These are phyloP conservation scores for Fusarium proliferatum DNA, from an alignment of 2,329 filamentous ascomycete species.

Conservation along the genomic window DNA sequence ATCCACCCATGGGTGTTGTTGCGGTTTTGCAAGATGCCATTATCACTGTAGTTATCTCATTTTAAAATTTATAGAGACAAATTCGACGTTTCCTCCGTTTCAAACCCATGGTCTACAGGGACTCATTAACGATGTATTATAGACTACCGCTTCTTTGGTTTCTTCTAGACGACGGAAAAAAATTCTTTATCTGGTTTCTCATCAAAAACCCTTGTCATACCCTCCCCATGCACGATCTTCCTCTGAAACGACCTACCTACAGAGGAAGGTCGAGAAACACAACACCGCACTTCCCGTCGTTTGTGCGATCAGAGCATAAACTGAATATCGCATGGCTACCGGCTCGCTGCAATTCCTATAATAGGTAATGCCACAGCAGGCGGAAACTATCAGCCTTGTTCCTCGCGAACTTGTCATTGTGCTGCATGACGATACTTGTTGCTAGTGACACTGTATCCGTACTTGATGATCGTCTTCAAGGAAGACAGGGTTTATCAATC, in stretches of 20 bases:
- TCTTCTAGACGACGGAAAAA: conserved; percentile 9
- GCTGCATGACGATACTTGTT: not conserved
- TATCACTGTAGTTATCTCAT: conserved; percentile 3
- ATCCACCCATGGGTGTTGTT: not conserved
- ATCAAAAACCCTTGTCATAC: conserved; percentile 15
- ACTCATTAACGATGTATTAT: not conserved
- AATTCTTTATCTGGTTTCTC: not conserved
- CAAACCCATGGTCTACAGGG: conserved; percentile 1
- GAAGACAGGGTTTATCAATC: conserved; percentile 4
- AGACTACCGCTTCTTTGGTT: not conserved
- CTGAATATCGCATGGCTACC: conserved; percentile 25
- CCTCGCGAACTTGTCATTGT: not conserved
- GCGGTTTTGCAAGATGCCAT: not conserved
- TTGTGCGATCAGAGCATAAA: conserved; percentile 20
- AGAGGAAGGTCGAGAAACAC: conserved; percentile 27
- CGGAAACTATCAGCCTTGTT: conserved; percentile 30
- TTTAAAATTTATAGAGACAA: conserved; percentile 5
- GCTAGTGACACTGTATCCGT: conserved; percentile 15
- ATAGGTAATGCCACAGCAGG: conserved; percentile 30
- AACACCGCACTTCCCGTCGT: conserved; percentile 30
- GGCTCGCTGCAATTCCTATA: conserved; percentile 43
- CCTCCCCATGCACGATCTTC: conserved; percentile 17
- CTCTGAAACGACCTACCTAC: conserved; percentile 35
- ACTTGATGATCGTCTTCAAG: conserved; percentile 6
- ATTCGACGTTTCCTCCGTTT: conserved; percentile 8